Conservation (phyloP, 148 eudicot species). For the Spergularia bocconei region DNA sequence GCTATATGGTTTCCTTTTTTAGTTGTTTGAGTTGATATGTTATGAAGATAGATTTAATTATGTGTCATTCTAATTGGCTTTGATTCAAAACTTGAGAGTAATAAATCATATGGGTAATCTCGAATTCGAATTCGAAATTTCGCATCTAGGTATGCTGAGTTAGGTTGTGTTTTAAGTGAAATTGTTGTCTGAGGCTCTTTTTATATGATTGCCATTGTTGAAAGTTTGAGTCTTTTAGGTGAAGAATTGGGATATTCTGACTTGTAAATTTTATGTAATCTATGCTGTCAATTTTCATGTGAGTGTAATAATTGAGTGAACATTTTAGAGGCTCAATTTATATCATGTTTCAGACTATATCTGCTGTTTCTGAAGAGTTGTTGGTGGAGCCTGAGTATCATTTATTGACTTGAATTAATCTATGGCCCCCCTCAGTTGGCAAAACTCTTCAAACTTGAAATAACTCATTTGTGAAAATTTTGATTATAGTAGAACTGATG, state of each 20-base stretch:
- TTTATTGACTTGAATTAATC: slow-evolving; percentile 17
- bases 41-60: background rate
- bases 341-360: background rate
- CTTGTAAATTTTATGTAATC: background rate
- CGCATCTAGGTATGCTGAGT: background rate
- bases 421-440: background rate
- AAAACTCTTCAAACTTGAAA: background rate
- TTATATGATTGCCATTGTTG: no score
- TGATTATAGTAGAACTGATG: background rate
- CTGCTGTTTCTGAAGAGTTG: background rate
- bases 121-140: background rate
- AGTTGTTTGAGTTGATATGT: background rate
- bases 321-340: slow-evolving; percentile 2
- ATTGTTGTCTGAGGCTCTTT: no score
- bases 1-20: no score
- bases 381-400: slow-evolving; percentile 19
- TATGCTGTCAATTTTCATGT: slow-evolving; percentile 2
- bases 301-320: slow-evolving; percentile 5
- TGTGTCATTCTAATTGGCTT: background rate
- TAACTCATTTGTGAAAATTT: background rate
- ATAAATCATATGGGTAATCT: background rate
- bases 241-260: no score
- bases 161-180: background rate
- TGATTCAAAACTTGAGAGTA: background rate
- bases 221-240: no score